phyloP scores from a whole-genome alignment of 140 eudicot genomes.

The Oenanthe javanica region DNA sequence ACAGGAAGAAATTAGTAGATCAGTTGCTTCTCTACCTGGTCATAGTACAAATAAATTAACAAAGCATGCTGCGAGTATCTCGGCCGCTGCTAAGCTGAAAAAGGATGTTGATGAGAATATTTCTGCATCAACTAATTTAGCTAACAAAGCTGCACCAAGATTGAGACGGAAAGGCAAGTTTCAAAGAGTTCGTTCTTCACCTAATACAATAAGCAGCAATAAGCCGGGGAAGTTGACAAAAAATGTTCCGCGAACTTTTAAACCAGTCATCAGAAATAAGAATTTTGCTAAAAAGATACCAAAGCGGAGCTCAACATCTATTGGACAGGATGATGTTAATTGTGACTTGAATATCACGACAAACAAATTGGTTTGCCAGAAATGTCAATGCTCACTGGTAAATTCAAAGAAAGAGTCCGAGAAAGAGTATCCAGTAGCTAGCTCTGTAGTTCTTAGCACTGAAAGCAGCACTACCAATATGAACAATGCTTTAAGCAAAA shows the following conservation, averaged over 20 bases:
- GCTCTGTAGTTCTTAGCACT: slow-evolving; percentile 18
- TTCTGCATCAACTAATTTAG: slow-evolving; percentile 25
- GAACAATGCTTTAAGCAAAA: slow-evolving; percentile 23
- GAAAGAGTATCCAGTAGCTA: slow-evolving; percentile 28
- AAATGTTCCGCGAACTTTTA: slow-evolving; percentile 43
- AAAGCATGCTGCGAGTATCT: slow-evolving; percentile 19
- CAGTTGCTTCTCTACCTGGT: slow-evolving; percentile 21
- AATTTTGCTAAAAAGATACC: slow-evolving; percentile 49
- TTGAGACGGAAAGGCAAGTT: slow-evolving; percentile 39
- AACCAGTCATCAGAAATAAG: slow-evolving; percentile 55
- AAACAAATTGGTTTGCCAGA: slow-evolving; percentile 57
- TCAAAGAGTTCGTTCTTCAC: slow-evolving; percentile 26
- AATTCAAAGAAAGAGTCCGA: slow-evolving; percentile 25
- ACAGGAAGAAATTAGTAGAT: slow-evolving; percentile 22
- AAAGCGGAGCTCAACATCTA: slow-evolving; percentile 27
- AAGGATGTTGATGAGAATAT: slow-evolving; percentile 21
- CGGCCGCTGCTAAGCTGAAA: slow-evolving; percentile 25
- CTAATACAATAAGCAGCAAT: slow-evolving; percentile 28
- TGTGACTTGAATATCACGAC: slow-evolving; percentile 20
- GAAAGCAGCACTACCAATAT: slow-evolving; percentile 12
- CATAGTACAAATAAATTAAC: slow-evolving; percentile 11
- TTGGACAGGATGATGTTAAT: slow-evolving; percentile 19
- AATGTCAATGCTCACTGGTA: slow-evolving; percentile 62
- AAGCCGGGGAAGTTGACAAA: slow-evolving; percentile 41
- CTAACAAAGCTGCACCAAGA: slow-evolving; percentile 29